A percentile compares a stretch with the other conserved stretches of the same genome.
Conservation (phyloP, 768 basidiomycete species). For the Boletus rufocinnamomeus region DNA sequence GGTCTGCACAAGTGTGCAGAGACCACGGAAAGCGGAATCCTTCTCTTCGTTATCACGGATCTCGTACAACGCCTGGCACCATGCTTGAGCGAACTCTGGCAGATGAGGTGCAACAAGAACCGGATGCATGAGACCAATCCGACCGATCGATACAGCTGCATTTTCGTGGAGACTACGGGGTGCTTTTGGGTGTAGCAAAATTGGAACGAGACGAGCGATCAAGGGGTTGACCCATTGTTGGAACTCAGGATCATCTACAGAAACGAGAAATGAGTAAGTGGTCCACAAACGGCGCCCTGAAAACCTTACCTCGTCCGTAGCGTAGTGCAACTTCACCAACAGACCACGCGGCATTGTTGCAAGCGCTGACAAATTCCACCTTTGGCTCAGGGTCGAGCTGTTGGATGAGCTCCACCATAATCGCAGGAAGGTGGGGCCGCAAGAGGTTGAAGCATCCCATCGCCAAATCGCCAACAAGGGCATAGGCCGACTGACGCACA, state of each 20-base stretch:
- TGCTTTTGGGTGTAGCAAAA: conserved; percentile 88
- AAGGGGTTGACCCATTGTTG: conserved; percentile 89
- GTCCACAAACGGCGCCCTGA: not conserved
- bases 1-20: conserved; percentile 92
- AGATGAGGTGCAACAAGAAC: conserved; percentile 84
- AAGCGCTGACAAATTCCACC: conserved; percentile 92
- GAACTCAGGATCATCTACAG: conserved; percentile 78
- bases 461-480: conserved; percentile 97
- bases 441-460: conserved; percentile 92
- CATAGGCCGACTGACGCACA: conserved; percentile 95
- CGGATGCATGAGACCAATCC: conserved; percentile 94
- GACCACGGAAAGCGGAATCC: conserved; percentile 96
- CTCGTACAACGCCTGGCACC: conserved; percentile 97
- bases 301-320: conserved; percentile 68
- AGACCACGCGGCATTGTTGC: conserved; percentile 99
- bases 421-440: conserved; percentile 80
- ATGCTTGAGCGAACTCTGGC: conserved; percentile 88
- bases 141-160: conserved; percentile 96
- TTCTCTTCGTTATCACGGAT: conserved; percentile 99
- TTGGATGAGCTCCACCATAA: conserved; percentile 86
- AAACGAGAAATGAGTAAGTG: conserved; percentile 10
- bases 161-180: conserved; percentile 96
- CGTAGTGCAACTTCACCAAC: conserved; percentile 96
- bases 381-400: conserved; percentile 95
- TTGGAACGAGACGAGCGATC: conserved; percentile 87